Conservation (phyloP, 352 stramenopile genomes). For the Phytophthora multivora region DNA sequence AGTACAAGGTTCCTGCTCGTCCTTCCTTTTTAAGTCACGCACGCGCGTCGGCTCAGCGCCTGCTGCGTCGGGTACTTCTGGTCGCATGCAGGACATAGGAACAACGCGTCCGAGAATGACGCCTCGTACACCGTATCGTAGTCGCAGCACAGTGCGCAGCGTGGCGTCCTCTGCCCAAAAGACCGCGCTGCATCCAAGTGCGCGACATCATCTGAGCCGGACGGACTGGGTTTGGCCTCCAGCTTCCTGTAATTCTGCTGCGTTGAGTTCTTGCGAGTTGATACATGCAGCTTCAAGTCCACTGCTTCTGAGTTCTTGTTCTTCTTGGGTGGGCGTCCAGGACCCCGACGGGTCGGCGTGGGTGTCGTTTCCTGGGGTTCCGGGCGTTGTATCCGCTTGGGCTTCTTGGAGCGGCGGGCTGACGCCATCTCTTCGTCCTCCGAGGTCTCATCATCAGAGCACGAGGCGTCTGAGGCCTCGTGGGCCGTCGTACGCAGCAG, state of each 20-base stretch:
- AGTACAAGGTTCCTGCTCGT: not conserved
- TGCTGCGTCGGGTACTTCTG: slow-evolving; percentile 85
- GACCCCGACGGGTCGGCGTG: slow-evolving; percentile 18
- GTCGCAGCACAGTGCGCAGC: slow-evolving; percentile 69
- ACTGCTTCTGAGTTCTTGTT: slow-evolving; percentile 20
- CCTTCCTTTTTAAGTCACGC: slow-evolving; percentile 39
- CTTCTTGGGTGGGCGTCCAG: slow-evolving; percentile 31
- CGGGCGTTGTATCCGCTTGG: slow-evolving; percentile 5
- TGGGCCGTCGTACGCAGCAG: slow-evolving; percentile 71
- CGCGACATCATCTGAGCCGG: slow-evolving; percentile 53
- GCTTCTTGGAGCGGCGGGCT: slow-evolving; percentile 20
- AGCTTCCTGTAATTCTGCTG: not conserved
- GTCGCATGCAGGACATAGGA: slow-evolving; percentile 74
- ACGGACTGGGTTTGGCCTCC: slow-evolving; percentile 40
- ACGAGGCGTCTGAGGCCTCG: slow-evolving; percentile 40
- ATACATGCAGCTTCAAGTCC: slow-evolving; percentile 13
- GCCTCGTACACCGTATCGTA: slow-evolving; percentile 41
- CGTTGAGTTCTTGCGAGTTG: slow-evolving; percentile 1
- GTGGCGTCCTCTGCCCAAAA: slow-evolving; percentile 40
- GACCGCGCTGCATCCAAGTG: slow-evolving; percentile 35
- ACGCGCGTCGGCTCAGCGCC: slow-evolving; percentile 55
- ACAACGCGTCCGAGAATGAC: slow-evolving; percentile 56
- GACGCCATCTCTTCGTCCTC: slow-evolving; percentile 26
- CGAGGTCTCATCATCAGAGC: slow-evolving; percentile 35
- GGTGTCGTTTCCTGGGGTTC: not conserved